Base-by-base conservation (phyloP, 176 grass and related monocot species). In the Rhipidocladum racemiflorum region DNA sequence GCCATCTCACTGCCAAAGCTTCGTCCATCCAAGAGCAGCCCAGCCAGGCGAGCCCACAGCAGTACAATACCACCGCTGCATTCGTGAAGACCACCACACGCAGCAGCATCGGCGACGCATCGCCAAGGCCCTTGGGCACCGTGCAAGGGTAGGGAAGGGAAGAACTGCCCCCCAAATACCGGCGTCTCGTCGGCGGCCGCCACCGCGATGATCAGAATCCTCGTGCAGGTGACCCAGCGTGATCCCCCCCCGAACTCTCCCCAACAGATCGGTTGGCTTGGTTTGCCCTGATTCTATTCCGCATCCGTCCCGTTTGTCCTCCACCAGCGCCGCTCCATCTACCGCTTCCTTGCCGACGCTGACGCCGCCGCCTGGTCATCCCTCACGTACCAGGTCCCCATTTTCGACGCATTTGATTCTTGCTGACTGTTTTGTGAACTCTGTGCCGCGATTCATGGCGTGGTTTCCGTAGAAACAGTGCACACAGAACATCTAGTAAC, bases 191-290 rank as follows among this genome's bases (percentile, higher is more conserved):
- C 83, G 83, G 66, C 83, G 74, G 66, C 76, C 69, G 53, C 61
- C 81, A 35, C 32, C 42, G 65, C 88, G 59, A 90, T 90, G 88
- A 86, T 86, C 83, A 90, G 88, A 79, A 90, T 90, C 74, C 84
- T 90, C 67, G 84, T 79, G 49, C 88, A 90, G 88, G 88, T 90
- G 74, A 66, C 9, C 75, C 1, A 23, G 29, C 17, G 20, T 14
- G 2, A 9, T 5, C 23, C 38, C 46, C 8, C 23, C 38, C 46
- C 5, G 24, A 46, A 1, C 1, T 24, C 68, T 35, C 27, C 60
- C n/a, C n/a, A n/a, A 18, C 28, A 48, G 36, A 11, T 14, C 8
- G 15, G 6, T 10, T 13, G 54, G 54, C n/a, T 23, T 51, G 15
- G 42, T 61, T 16, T 8, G 18, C 12, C 18, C 29, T 7, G 51